These are phyloP conservation scores for Aureobasidium melanogenum DNA, from an alignment of 2,329 filamentous ascomycete species.

Conservation along the genomic window DNA sequence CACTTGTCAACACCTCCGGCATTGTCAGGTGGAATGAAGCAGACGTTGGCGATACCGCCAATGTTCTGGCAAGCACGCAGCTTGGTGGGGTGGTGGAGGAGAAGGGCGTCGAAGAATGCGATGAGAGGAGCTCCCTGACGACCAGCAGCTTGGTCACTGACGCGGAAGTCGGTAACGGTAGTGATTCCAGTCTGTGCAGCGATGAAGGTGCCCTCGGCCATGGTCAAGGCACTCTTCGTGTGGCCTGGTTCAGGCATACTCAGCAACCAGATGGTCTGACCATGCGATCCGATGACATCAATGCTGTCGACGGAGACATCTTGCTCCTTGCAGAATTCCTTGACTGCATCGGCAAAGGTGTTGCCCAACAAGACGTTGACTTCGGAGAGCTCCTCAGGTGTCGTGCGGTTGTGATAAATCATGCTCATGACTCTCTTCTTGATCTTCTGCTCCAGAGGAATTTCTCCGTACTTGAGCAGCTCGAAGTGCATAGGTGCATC, in stretches of 20 bases:
- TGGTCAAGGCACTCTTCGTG: conserved; percentile 42
- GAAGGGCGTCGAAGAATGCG: conserved; percentile 48
- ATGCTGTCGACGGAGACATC: conserved; percentile 37
- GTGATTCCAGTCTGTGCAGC: conserved; percentile 49
- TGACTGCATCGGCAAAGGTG: conserved; percentile 45
- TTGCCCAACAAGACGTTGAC: conserved; percentile 51
- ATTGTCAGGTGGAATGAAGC: conserved; percentile 46
- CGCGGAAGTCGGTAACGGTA: conserved; percentile 49
- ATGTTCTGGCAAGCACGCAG: conserved; percentile 54
- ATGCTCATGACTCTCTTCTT: conserved; percentile 51
- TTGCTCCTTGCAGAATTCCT: conserved; percentile 40
- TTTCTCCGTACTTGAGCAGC: conserved; percentile 47
- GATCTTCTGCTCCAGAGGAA: conserved; percentile 44
- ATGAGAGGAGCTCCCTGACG: conserved; percentile 49
- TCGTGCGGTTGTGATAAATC: conserved; percentile 46
- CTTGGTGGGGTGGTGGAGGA: conserved; percentile 49
- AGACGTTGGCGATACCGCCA: conserved; percentile 52
- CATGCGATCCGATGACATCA: conserved; percentile 49
- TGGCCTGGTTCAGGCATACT: conserved; percentile 43
- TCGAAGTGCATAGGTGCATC: conserved; percentile 47
- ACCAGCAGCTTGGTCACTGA: conserved; percentile 48
- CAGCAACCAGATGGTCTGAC: conserved; percentile 50
- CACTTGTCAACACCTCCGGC: conserved; percentile 22
- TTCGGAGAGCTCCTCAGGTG: conserved; percentile 46
- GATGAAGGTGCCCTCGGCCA: conserved; percentile 50